phyloP scores from a whole-genome alignment of 352 stramenopile species.

The Phytophthora tubulina region DNA sequence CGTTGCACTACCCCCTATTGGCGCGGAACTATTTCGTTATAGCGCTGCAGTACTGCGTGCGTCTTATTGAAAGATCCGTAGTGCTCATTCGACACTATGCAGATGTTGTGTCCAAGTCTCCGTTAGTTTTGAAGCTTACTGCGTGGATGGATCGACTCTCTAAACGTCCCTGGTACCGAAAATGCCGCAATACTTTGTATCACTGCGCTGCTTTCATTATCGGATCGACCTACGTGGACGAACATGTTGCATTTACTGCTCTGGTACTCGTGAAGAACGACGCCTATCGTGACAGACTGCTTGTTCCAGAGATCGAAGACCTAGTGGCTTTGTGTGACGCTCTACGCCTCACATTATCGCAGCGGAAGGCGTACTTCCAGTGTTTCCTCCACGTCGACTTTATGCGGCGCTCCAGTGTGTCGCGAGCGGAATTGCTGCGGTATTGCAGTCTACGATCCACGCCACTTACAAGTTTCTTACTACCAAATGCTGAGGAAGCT shows the following conservation, averaged over 20 bases:
- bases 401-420: slow-evolving; percentile 60
- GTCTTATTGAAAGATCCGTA: slow-evolving; percentile 5
- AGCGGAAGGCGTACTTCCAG: slow-evolving; percentile 70
- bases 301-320: slow-evolving; percentile 66
- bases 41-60: slow-evolving; percentile 5
- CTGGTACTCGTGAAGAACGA: slow-evolving; percentile 63
- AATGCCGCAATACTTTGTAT: slow-evolving; percentile 29
- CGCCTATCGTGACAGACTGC: slow-evolving; percentile 68
- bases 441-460: slow-evolving; percentile 62
- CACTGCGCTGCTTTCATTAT: slow-evolving; percentile 49
- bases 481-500: slow-evolving; percentile 42
- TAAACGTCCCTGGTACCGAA: slow-evolving; percentile 35
- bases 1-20: slow-evolving; percentile 8
- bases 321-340: slow-evolving; percentile 67
- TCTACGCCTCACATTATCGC: slow-evolving; percentile 54
- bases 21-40: slow-evolving; percentile 12
- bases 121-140: slow-evolving; percentile 3
- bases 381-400: slow-evolving; percentile 74
- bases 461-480: slow-evolving; percentile 42
- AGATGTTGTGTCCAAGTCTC: slow-evolving; percentile 9
- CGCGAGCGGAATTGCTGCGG: slow-evolving; percentile 60
- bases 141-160: slow-evolving; percentile 11
- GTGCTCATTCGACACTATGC: slow-evolving; percentile 7
- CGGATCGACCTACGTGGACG: slow-evolving; percentile 58
- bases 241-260: slow-evolving; percentile 56